Evolutionary conservation across 768 basidiomycete genomes (phyloP).

Genomic region (Exsudoporus frostii): DNA sequence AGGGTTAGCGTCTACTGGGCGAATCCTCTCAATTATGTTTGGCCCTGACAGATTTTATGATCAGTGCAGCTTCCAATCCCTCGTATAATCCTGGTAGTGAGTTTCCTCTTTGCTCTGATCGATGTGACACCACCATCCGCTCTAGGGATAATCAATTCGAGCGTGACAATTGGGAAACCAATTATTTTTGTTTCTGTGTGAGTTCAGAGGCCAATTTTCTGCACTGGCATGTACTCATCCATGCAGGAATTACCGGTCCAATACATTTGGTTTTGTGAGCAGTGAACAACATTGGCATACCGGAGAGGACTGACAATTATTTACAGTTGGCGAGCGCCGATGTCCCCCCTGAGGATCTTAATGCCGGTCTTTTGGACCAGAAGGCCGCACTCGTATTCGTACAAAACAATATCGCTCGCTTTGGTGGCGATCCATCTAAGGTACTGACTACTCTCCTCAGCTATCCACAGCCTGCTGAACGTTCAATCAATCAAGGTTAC

Average conservation of each 20-base stretch:
- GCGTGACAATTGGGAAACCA: conserved; percentile 10
- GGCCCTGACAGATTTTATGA: not conserved
- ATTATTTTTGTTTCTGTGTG: conserved; percentile 19
- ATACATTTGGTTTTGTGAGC: conserved; percentile 20
- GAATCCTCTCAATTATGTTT: not conserved
- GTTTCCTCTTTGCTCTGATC: not conserved
- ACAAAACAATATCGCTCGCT: conserved; percentile 60
- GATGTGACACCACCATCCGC: not conserved
- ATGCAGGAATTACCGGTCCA: conserved; percentile 14
- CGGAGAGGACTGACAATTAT: conserved; percentile 10
- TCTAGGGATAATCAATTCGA: conserved; percentile 11
- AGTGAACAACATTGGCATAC: too few species aligned
- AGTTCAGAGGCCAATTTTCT: not conserved
- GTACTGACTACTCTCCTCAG: conserved; percentile 20
- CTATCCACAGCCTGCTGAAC: not conserved
- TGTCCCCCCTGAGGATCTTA: conserved; percentile 48
- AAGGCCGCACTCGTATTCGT: conserved; percentile 55
- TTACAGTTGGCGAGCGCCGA: conserved; percentile 44
- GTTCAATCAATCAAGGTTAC: conserved; percentile 11
- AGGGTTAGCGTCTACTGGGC: not conserved
- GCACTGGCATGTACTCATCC: not conserved
- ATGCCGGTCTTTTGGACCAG: conserved; percentile 62
- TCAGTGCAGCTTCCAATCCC: conserved; percentile 17
- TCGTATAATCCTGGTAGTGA: conserved; percentile 14
- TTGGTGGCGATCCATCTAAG: conserved; percentile 62